These are phyloP conservation scores for Daphne laureola DNA, from an alignment of 441 rosid species.

Conservation along the genomic window DNA sequence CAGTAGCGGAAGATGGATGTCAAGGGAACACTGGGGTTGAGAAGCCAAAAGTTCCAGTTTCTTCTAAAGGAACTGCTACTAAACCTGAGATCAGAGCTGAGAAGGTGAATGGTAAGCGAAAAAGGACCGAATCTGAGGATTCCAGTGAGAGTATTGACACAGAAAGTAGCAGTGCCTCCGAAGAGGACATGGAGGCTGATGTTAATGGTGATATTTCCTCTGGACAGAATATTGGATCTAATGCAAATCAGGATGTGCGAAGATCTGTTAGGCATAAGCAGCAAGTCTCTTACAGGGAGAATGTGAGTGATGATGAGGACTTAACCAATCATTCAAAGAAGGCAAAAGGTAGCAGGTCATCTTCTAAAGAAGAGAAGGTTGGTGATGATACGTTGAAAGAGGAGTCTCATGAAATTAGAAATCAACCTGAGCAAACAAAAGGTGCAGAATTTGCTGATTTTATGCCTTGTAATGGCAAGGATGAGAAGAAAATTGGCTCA, in stretches of 20 bases:
- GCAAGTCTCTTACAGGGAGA: conserved; percentile 18
- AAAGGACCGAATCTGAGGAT: conserved; percentile 16
- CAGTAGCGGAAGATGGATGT: conserved; percentile 5
- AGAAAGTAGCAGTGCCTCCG: conserved; percentile 4
- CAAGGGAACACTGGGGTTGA: conserved; percentile 9
- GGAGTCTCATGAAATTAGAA: not conserved
- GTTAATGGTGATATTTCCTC: conserved; percentile 16
- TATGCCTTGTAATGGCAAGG: too few relatives aligned
- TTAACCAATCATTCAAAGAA: conserved; percentile 24
- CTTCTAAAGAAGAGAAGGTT: conserved; percentile 13
- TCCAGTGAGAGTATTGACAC: conserved; percentile 21
- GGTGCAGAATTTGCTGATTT: too few relatives aligned
- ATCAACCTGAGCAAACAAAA: too few relatives aligned
- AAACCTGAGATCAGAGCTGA: conserved; percentile 8
- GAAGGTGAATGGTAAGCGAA: conserved; percentile 16
- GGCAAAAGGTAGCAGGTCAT: conserved; percentile 16
- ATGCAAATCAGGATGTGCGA: conserved; percentile 17
- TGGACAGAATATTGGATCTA: conserved; percentile 9
- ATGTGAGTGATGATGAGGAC: conserved; percentile 20
- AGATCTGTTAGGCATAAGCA: conserved; percentile 30
- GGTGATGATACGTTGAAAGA: conserved; percentile 6
- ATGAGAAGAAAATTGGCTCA: conserved; percentile 11
- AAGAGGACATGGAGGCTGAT: conserved; percentile 3
- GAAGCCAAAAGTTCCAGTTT: too few relatives aligned
- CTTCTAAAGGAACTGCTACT: conserved; percentile 10